Evolutionary conservation across 169 alveolate species (phyloP).

Genomic region (Neospora caninum): DNA sequence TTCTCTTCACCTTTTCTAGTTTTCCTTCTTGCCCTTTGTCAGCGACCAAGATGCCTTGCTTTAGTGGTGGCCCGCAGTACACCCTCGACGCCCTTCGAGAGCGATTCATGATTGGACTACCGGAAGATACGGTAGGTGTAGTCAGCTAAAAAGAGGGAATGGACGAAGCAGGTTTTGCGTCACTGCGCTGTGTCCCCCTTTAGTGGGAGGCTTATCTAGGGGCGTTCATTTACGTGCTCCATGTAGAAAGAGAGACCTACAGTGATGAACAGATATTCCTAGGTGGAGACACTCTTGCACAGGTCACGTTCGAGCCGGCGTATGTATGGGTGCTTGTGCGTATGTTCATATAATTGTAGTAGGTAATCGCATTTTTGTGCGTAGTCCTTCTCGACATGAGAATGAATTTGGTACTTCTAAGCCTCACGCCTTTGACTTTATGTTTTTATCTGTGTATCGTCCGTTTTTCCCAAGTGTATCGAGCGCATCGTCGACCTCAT

Average conservation of each 20-base stretch:
- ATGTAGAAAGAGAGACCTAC: neutral
- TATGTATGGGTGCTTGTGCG: neutral
- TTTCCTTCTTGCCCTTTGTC: neutral
- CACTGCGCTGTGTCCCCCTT: neutral
- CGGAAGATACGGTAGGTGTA: conserved; percentile 78
- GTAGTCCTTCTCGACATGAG: too few species aligned
- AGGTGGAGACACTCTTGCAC: neutral
- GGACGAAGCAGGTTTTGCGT: neutral
- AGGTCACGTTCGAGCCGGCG: neutral
- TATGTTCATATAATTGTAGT: neutral
- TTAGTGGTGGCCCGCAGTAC: conserved; percentile 83
- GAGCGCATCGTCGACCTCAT: conserved; percentile 87
- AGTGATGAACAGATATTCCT: neutral
- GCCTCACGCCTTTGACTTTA: too few species aligned
- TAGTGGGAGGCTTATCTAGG: too few species aligned
- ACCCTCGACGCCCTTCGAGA: conserved; percentile 80
- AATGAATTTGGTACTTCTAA: too few species aligned
- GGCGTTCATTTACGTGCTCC: neutral
- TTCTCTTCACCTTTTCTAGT: neutral
- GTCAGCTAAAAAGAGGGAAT: neutral
- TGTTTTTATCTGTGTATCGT: neutral
- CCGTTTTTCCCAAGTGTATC: conserved; percentile 75
- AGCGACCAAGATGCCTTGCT: conserved; percentile 91
- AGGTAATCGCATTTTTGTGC: too few species aligned
- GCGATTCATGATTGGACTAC: conserved; percentile 82